Evolutionary conservation across 2,329 filamentous ascomycete species (phyloP).

Genomic region (Arthroderma sp.): DNA sequence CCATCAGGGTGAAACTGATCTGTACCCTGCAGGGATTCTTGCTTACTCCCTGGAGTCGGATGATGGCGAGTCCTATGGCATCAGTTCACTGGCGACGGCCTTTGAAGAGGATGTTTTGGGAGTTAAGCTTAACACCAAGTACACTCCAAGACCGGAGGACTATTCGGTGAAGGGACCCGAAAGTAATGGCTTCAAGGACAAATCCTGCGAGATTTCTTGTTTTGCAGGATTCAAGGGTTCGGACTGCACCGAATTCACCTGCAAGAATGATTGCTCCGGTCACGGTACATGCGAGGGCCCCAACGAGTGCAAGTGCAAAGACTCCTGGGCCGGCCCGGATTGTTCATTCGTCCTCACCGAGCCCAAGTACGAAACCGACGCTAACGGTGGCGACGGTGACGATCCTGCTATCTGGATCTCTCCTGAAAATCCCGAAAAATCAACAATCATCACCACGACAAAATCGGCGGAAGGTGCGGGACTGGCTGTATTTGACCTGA

Average conservation of each 20-base stretch:
- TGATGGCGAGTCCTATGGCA: conserved; percentile 24
- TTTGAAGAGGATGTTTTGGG: conserved; percentile 18
- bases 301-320: conserved; percentile 29
- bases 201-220: conserved; percentile 24
- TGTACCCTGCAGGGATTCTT: conserved; percentile 28
- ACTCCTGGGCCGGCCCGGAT: conserved; percentile 33
- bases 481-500: conserved; percentile 37
- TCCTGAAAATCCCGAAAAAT: conserved; percentile 26
- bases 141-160: conserved; percentile 21
- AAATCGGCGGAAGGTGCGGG: conserved; percentile 39
- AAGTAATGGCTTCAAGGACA: conserved; percentile 24
- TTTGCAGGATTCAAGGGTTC: conserved; percentile 32
- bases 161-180: conserved; percentile 15
- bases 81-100: conserved; percentile 25
- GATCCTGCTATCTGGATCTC: conserved; percentile 40
- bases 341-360: conserved; percentile 34
- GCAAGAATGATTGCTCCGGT: conserved; percentile 29
- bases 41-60: conserved; percentile 32
- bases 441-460: conserved; percentile 40
- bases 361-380: conserved; percentile 32
- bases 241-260: conserved; percentile 25
- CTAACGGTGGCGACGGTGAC: conserved; percentile 34
- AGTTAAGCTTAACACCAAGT: conserved; percentile 26
- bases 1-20: conserved; percentile 25
- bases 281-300: conserved; percentile 32